Evolutionary conservation across 1,139 yeast species (phyloP).

Genomic region (Pichia sp.): DNA sequence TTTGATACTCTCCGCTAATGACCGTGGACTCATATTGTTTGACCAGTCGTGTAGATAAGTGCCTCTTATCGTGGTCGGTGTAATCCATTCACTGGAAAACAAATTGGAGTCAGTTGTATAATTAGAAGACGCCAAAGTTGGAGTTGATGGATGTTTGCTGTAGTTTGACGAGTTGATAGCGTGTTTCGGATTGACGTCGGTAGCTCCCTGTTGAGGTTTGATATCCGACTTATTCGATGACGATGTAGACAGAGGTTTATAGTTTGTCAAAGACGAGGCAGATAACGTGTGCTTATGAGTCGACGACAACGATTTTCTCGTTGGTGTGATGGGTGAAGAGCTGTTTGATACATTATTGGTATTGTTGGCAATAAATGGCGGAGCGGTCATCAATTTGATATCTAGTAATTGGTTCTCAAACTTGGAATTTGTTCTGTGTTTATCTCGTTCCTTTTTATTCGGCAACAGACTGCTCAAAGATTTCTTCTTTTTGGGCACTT

Average conservation of each 20-base stretch:
- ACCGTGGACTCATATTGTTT: slow-evolving; percentile 8
- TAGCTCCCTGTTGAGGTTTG: background rate
- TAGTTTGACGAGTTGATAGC: background rate
- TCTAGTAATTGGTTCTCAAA: background rate
- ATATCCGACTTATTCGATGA: background rate
- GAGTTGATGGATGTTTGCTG: background rate
- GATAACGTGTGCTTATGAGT: background rate
- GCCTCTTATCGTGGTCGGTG: slow-evolving; percentile 9
- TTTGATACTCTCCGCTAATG: slow-evolving; percentile 9
- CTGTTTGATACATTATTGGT: background rate
- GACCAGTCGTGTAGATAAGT: slow-evolving; percentile 11
- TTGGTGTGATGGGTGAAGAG: background rate
- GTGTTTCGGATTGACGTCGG: background rate
- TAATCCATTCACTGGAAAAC: slow-evolving; percentile 5
- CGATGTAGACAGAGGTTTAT: background rate
- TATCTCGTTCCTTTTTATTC: background rate
- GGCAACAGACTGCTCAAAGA: slow-evolving; percentile 7
- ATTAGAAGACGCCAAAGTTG: background rate
- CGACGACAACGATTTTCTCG: background rate
- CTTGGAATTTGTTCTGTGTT: no score
- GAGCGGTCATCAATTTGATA: background rate
- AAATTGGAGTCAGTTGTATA: background rate
- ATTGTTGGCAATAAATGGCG: background rate
- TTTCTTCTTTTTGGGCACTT: slow-evolving; percentile 5
- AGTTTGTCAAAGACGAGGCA: background rate